Evolutionary conservation across 768 basidiomycete species (phyloP).

Genomic region (Cantharellus cinnabarinus): DNA sequence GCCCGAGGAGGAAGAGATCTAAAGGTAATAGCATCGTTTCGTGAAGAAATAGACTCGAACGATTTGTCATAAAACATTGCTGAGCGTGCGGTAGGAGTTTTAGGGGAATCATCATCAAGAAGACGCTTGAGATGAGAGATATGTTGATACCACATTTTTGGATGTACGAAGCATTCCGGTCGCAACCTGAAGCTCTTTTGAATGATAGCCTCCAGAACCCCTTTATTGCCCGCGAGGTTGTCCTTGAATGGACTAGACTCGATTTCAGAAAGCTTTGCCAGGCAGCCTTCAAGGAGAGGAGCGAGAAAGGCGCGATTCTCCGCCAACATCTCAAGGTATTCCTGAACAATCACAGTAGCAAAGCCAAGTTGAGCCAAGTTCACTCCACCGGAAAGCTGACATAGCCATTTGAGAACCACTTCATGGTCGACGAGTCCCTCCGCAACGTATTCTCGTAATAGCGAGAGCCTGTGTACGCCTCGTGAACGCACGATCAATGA

Average conservation of each 20-base stretch:
- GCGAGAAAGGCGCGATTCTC: slow-evolving; percentile 43
- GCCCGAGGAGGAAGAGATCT: slow-evolving; percentile 38
- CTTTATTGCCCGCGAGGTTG: slow-evolving; percentile 33
- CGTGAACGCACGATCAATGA: background rate
- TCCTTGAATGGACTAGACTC: slow-evolving; percentile 31
- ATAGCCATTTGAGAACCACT: slow-evolving; percentile 60
- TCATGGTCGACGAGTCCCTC: slow-evolving; percentile 65
- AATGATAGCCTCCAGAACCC: slow-evolving; percentile 23
- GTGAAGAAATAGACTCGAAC: slow-evolving; percentile 44
- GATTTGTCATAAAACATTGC: slow-evolving; percentile 16
- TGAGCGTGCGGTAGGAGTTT: slow-evolving; percentile 8
- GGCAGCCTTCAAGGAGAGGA: slow-evolving; percentile 52
- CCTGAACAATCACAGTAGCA: slow-evolving; percentile 51
- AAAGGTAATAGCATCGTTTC: slow-evolving; percentile 71
- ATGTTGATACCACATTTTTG: slow-evolving; percentile 42
- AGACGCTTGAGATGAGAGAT: slow-evolving; percentile 27
- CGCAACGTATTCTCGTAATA: slow-evolving; percentile 55
- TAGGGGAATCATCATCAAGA: slow-evolving; percentile 23
- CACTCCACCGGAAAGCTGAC: slow-evolving; percentile 52
- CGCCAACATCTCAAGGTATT: slow-evolving; percentile 54
- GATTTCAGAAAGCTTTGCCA: slow-evolving; percentile 48
- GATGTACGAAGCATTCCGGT: slow-evolving; percentile 57
- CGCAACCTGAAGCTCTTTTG: slow-evolving; percentile 39
- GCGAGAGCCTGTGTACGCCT: slow-evolving; percentile 31
- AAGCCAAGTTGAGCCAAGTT: slow-evolving; percentile 72